Conservation (phyloP, 805 yeast genomes). For the Schwanniomyces yamadae region DNA sequence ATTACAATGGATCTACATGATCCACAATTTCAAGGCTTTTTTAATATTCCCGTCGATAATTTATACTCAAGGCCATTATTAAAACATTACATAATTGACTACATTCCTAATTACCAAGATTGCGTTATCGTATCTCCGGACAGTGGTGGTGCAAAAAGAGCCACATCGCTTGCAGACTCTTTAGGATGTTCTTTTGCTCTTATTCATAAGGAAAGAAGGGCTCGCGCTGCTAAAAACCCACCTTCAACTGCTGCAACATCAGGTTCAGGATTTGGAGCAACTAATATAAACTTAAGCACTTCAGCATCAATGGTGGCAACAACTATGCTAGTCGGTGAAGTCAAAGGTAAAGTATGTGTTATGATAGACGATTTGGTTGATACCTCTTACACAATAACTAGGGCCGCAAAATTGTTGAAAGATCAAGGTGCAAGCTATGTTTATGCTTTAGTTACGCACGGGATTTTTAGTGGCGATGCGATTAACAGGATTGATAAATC, state of each 20-base stretch:
- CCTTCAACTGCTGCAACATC: constrained; percentile 24
- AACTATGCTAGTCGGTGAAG: constrained; percentile 96
- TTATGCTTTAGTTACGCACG: constrained; percentile 88
- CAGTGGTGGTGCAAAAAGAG: constrained; percentile 98
- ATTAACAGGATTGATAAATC: constrained; percentile 63
- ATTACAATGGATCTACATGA: constrained; percentile 98
- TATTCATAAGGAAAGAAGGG: constrained; percentile 89
- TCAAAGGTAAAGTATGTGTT: constrained; percentile 81
- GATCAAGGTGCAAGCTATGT: constrained; percentile 90
- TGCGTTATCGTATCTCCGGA: constrained; percentile 96
- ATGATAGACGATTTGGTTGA: constrained; percentile 91
- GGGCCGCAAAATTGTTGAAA: constrained; percentile 89
- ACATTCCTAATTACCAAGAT: constrained; percentile 75
- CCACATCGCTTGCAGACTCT: constrained; percentile 90
- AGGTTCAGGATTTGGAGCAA: constrained; percentile 11
- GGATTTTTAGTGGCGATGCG: constrained; percentile 91
- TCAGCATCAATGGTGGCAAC: constrained; percentile 56
- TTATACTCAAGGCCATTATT: constrained; percentile 84
- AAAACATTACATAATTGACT: constrained; percentile 76
- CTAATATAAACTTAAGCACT: constrained; percentile 18
- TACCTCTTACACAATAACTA: constrained; percentile 84
- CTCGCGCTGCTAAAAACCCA: constrained; percentile 35
- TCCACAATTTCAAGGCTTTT: constrained; percentile 97
- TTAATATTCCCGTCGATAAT: constrained; percentile 94
- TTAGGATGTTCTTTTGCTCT: constrained; percentile 87